Percentiles rank a stretch among this genome's conserved stretches.
Conservation (phyloP, 805 yeast species). For the Metschnikowia continentalis region DNA sequence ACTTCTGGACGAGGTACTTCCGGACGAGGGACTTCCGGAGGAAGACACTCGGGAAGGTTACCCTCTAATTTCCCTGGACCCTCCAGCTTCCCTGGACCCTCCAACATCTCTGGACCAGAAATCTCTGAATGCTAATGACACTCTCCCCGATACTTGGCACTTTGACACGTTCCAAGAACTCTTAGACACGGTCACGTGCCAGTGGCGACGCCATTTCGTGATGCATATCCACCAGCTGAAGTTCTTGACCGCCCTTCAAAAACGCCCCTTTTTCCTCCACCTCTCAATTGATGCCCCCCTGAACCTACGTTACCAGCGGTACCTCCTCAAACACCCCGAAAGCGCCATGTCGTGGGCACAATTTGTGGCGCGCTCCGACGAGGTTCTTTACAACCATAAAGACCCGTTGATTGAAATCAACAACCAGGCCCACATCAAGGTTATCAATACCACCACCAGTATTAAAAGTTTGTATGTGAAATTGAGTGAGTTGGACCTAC, state of each 20-base stretch:
- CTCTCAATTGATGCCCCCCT: conserved; percentile 73
- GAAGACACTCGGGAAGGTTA: not conserved
- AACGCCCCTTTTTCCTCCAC: conserved; percentile 83
- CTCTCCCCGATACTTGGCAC: conserved; percentile 9
- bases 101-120: not conserved
- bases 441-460: conserved; percentile 37
- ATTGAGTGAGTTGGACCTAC: conserved; percentile 36
- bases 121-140: not conserved
- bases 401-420: conserved; percentile 56
- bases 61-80: no score
- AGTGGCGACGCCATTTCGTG: conserved; percentile 65
- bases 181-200: conserved; percentile 55
- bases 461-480: conserved; percentile 33
- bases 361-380: conserved; percentile 35
- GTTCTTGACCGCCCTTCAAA: conserved; percentile 45
- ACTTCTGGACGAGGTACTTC: no score
- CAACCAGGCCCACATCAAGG: conserved; percentile 48
- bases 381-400: conserved; percentile 39
- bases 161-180: conserved; percentile 45
- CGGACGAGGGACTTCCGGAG: not conserved
- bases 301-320: conserved; percentile 40
- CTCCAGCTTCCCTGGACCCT: no score
- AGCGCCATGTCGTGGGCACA: conserved; percentile 23
- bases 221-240: conserved; percentile 44
- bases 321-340: conserved; percentile 16